Evolutionary conservation across 2,329 filamentous ascomycete species (phyloP).

Genomic region (Penicillium janthinellum): DNA sequence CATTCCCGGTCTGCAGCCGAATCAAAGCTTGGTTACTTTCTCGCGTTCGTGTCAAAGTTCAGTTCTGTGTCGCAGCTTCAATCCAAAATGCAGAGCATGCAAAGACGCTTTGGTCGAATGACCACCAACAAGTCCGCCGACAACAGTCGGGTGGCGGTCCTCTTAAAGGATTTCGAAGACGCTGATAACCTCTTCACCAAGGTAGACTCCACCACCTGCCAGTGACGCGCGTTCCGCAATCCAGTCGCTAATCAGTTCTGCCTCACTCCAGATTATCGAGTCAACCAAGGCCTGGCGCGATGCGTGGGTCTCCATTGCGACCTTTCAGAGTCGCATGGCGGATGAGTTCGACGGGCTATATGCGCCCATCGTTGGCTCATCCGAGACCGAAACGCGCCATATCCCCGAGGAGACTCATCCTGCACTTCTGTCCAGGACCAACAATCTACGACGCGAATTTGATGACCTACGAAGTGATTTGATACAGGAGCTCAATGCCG

Average conservation of each 20-base stretch:
- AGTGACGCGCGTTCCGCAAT: slow-evolving; percentile 6
- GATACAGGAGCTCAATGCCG: slow-evolving; percentile 67
- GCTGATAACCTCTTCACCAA: slow-evolving; percentile 72
- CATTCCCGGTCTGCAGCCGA: not conserved
- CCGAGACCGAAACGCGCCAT: slow-evolving; percentile 58
- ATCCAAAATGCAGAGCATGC: slow-evolving; percentile 53
- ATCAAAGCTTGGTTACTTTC: not conserved
- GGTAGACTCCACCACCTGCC: slow-evolving; percentile 50
- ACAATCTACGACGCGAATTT: slow-evolving; percentile 67
- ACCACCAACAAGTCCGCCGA: slow-evolving; percentile 72
- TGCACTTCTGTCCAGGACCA: slow-evolving; percentile 64
- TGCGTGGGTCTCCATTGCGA: slow-evolving; percentile 72
- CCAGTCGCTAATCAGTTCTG: not conserved
- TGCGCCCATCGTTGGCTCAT: slow-evolving; percentile 71
- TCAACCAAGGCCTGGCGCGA: slow-evolving; percentile 76
- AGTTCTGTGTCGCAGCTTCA: slow-evolving; percentile 2
- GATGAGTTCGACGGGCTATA: slow-evolving; percentile 73
- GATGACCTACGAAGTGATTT: slow-evolving; percentile 71
- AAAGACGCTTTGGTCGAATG: slow-evolving; percentile 69
- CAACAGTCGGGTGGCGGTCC: slow-evolving; percentile 71
- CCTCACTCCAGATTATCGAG: slow-evolving; percentile 65
- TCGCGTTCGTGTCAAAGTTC: not conserved
- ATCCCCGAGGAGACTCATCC: slow-evolving; percentile 63
- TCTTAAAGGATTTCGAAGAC: slow-evolving; percentile 79
- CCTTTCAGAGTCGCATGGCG: slow-evolving; percentile 66